Base-by-base conservation (phyloP, 345 rosid genomes). In the Lenwebbia sp. region DNA sequence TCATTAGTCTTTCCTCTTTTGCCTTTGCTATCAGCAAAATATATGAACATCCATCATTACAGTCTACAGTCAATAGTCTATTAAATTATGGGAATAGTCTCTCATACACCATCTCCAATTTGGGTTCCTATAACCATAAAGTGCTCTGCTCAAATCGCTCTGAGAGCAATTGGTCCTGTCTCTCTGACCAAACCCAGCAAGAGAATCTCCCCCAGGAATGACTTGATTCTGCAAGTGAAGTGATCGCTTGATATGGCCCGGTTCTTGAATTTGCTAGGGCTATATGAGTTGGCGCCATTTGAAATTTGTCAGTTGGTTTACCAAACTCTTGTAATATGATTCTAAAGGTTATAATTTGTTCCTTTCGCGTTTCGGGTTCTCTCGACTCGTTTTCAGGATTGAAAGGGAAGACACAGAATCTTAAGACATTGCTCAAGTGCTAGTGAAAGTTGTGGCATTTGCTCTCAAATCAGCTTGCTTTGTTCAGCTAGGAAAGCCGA, bases 401-500 rank as follows among this genome's bases (percentile, higher is more conserved):
- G 76, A 33, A 65, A 33, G 41, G 23, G 76, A 8, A 65, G 76
- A 33, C 25, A 65, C 3, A 7, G 76, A 65, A 65, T 33, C 76
- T 15, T 33, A 15, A 33, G 75, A 62, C 6, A 7, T 28, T 62
- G 41, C 22, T 62, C 3, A 2, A 17, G 44, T 17, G 44, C 44
- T 4, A 19, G 13, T 17, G 41, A 84, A 28, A 60, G 82, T 22
- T 65, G 90, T 88, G 94, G 93, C 95, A 50, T 51, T 88, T 55
- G 85, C 87, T n/a, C 85, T 88, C 70, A 86, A 89, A 84, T 40
- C 89, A 65, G 12, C 86, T 52, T 55, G 75, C 86, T 90, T 86
- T 85, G 75, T 88, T 82, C 88, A 85, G 17, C 85, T 88, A 86
- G 60, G 89, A 92, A 88, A 78, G 88, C 91, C 23, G 89, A 86